Evolutionary conservation across 495 filamentous ascomycete genomes (phyloP), one percentile per base, ranked within the genome.

Genomic region (Aspergillus conjunctus): DNA sequence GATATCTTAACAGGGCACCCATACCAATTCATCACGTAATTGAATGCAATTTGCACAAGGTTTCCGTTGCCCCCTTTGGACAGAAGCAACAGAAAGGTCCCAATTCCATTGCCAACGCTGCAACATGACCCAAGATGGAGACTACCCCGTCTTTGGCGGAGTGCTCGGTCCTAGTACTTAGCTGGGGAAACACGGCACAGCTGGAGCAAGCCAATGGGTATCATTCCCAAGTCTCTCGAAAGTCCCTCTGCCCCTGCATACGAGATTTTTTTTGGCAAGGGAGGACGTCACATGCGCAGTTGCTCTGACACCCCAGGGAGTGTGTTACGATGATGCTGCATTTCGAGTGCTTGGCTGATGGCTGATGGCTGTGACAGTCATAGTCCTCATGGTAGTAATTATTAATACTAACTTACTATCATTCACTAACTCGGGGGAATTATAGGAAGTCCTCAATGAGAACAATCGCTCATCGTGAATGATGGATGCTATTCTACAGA

Each of bases 161-260:
- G 37, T 46, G 43, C 43, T 46, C 43, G n/a, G 44, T 21, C 52
- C 41, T 43, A 34, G 15, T 18, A 14, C 11, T 45, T 50, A 30
- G 15, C 56, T 58, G 55, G 55, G 55, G 55, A 58, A 12, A 43
- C 52, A 39, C 33, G 52, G 52, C 52, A 41, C 52, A 32, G 41
- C 54, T 33, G 41, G 41, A 48, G 54, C 43, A 56, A 22, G 39
- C 54, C 43, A 56, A 56, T 48, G 41, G 39, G 54, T 56, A 48
- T 33, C 26, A 56, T 56, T 56, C 54, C 54, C 43, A 48, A 33
- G 21, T 51, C 49, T 14, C 49, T 32, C 48, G 49, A n/a, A 52
- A 41, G 58, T 20, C 44, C 33, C 22, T 46, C 37, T 57, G 53
- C 46, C 53, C 53, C 54, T 62, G 59, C 59, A 61, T 56, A 48